Base-by-base conservation (phyloP, 371 early-diverging fungal species). In the Rhizopus microsporus region DNA sequence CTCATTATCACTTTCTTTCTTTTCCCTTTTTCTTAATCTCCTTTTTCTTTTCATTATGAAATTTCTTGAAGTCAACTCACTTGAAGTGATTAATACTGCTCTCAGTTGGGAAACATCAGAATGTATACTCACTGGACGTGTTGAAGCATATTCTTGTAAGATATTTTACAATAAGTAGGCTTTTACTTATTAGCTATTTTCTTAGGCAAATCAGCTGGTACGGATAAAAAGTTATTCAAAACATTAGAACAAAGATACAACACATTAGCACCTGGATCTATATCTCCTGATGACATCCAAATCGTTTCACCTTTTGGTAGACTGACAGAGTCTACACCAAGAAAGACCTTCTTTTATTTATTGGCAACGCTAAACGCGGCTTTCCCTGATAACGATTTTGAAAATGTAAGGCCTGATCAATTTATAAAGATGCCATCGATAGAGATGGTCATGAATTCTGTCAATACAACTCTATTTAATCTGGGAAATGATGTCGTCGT, bases 311-410 rank as follows among this genome's bases (percentile, higher is more conserved):
- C 93, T 33, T 93, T 90, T 76, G 95, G 94, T 3, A 87, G 93
- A 5, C 72, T 94, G 66, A 83, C 88, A 17, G 86, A 93, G 65
- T 63, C 87, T 0, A 78, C 91, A 5, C 88, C 91, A 31, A 70
- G 89, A 55, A 91, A 88, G 76, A 93, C 93, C 2, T 80, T 95
- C 51, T 95, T 93, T 66, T 95, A 93, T 69, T 80, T 97, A 9
- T 82, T 97, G 37, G 92, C 93, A 7, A 96, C 95, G 0, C 76
- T 97, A 40, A 97, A 97, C 62, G 91, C 94, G 5, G 89, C 93
- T 3, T 97, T 90, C 60, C 96, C 97, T 4, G 96, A 97, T 60
- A 90, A 95, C 62, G 97, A 96, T 68, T 97, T 96, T 77, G 92
- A 93, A 54, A 92, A 93, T 51, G 78, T 92, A 10, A 86, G 88